Evolutionary conservation across 768 basidiomycete genomes (phyloP).

Genomic region (Pleurotus cornucopiae): DNA sequence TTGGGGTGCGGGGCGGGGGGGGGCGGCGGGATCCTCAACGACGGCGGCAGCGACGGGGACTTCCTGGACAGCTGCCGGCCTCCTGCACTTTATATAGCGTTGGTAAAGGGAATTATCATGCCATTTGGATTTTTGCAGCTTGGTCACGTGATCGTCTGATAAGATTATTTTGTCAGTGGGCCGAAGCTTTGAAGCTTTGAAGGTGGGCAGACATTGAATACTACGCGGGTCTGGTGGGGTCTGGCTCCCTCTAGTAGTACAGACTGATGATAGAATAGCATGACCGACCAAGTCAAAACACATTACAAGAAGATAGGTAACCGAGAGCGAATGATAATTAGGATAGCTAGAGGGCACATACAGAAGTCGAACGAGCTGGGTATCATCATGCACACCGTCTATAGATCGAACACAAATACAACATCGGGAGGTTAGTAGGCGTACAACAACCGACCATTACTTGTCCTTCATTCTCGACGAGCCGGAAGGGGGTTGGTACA

Average conservation of each 20-base stretch:
- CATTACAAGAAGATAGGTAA: too few species aligned
- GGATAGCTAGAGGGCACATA: not conserved
- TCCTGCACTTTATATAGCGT: not conserved
- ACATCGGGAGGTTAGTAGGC: not conserved
- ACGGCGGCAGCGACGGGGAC: not conserved
- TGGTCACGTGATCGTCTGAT: slow-evolving; percentile 1
- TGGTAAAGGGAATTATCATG: not conserved
- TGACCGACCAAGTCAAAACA: too few species aligned
- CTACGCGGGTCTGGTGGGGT: too few species aligned
- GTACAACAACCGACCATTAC: not conserved
- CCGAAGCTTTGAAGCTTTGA: too few species aligned
- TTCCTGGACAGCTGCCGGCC: not conserved
- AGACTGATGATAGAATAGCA: not conserved
- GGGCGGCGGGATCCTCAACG: not conserved
- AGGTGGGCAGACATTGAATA: too few species aligned
- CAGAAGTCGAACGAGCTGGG: not conserved
- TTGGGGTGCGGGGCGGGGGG: not conserved
- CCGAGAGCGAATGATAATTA: not conserved
- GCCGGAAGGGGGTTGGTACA: slow-evolving; percentile 41
- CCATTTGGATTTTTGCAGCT: not conserved
- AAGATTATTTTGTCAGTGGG: not conserved
- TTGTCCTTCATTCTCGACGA: slow-evolving; percentile 3
- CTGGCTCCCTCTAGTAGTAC: not conserved
- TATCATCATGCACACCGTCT: too few species aligned
- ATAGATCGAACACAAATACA: not conserved